A percentile compares a stretch with the other conserved stretches of the same genome.
These are phyloP conservation scores for Malus fusca DNA, from an alignment of 306 rosid species.

Conservation along the genomic window DNA sequence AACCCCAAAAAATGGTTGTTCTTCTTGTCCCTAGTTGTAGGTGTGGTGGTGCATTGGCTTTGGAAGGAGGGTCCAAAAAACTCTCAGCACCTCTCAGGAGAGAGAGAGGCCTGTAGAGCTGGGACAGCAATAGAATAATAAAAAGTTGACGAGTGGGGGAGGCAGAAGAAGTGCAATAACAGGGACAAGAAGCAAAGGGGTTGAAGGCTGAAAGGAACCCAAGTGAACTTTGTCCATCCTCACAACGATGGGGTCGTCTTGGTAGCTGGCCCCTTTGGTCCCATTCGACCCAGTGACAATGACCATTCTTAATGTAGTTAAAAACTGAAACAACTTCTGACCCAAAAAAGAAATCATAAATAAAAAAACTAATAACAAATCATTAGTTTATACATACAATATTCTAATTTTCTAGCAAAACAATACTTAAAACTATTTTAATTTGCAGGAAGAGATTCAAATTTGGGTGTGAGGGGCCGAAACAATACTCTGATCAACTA, in stretches of 20 bases:
- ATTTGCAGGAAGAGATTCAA: no score
- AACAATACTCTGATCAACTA: no score
- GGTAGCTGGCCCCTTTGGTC: background rate
- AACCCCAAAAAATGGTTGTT: background rate
- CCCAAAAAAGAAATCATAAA: background rate
- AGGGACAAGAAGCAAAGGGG: conserved; percentile 15
- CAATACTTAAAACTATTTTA: no score
- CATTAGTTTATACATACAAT: no score
- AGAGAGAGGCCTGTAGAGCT: background rate
- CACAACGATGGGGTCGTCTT: background rate
- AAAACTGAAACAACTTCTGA: background rate
- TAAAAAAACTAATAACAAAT: background rate
- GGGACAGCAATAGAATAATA: background rate
- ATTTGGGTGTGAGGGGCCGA: no score
- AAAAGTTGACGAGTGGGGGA: background rate
- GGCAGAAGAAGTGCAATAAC: conserved; percentile 5
- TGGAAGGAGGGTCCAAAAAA: background rate
- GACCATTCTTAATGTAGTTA: background rate
- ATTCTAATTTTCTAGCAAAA: no score
- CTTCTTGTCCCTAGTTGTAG: background rate
- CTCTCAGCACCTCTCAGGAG: background rate
- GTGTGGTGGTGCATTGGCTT: conserved; percentile 4
- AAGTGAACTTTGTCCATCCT: conserved; percentile 15
- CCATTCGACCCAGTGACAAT: background rate
- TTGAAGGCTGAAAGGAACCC: conserved; percentile 6